Percentiles rank a stretch among this genome's conserved stretches.
Conservation (phyloP, 352 stramenopile species). For the Blastocystis sp. region DNA sequence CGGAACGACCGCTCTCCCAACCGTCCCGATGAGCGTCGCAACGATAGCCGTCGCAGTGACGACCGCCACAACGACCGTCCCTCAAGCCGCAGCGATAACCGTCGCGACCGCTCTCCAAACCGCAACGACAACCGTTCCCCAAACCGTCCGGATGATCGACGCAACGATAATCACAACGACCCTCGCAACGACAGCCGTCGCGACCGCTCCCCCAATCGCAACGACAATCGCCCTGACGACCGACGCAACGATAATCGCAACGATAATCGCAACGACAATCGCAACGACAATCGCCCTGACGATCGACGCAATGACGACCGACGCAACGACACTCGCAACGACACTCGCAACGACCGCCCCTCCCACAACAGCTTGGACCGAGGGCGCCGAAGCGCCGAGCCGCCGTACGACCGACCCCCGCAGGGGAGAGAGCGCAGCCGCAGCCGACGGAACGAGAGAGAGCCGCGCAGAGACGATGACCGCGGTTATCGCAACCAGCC, state of each 20-base stretch:
- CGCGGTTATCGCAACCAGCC: background rate
- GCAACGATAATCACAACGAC: background rate
- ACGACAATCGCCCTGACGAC: background rate
- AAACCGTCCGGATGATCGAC: background rate
- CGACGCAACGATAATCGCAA: background rate
- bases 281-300: background rate
- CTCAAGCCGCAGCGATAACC: background rate
- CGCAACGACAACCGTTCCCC: background rate
- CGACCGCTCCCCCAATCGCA: background rate
- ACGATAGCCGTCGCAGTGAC: background rate
- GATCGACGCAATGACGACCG: background rate
- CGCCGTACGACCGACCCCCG: background rate
- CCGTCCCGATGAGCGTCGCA: background rate
- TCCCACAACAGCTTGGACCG: background rate
- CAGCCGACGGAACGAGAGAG: background rate
- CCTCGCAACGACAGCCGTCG: background rate
- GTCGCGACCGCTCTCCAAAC: background rate
- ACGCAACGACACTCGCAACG: background rate
- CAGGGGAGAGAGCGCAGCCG: background rate
- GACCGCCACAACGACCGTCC: background rate
- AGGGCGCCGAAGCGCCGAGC: background rate
- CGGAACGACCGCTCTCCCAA: background rate
- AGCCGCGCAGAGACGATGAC: background rate
- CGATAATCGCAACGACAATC: background rate
- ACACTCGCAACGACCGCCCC: background rate